Base-by-base conservation (phyloP, 257 asterid species). In the Solanum chaucha region DNA sequence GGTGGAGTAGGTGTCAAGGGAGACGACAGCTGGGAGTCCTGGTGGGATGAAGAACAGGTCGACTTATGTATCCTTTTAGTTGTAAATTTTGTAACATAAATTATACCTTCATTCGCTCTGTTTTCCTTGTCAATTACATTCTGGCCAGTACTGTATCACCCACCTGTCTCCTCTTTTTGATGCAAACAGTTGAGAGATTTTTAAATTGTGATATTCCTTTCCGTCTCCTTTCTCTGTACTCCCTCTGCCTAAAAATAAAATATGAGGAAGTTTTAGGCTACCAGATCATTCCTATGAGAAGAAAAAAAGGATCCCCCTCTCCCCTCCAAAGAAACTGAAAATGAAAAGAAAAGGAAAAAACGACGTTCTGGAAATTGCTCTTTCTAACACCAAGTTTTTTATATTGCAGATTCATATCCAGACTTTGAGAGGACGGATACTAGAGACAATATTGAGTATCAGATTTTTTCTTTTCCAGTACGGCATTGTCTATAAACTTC, bases 41-140 rank as follows among this genome's bases (percentile, higher is more conserved):
- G 99, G 99, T 97, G 99, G 99, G 99, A 94, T 82, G 99, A 97
- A 91, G 99, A 97, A 90, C 98, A 95, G 98, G 99, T 97, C 17
- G 36, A 13, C 19, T 59, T 65, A 11, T 34, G 44, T 82, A 26
- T 58, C 9, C 40, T 46, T 67, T 58, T 20, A 51, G 22, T n/a
- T 82, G 24, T 87, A 9, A 28, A 46, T 64, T 32, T 40, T 75
- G 83, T 35, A 10, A 36, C 55, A 20, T 11, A 17, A 11, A 13
- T 12, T 75, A 75, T 75, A 36, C 28, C 20, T 26, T 30, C 35
- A 17, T 22, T 26, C 70, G 65, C 40, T 30, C 58, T 72, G 41
- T 58, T 40, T 55, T 8, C 19, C 15, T 24, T 48, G 36, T 10
- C 51, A 38, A 4, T 38, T 74, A 20, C 82, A 22, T 74, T 22